phyloP scores from a whole-genome alignment of 257 asterid genomes.

The Thymus quinquecostatus region DNA sequence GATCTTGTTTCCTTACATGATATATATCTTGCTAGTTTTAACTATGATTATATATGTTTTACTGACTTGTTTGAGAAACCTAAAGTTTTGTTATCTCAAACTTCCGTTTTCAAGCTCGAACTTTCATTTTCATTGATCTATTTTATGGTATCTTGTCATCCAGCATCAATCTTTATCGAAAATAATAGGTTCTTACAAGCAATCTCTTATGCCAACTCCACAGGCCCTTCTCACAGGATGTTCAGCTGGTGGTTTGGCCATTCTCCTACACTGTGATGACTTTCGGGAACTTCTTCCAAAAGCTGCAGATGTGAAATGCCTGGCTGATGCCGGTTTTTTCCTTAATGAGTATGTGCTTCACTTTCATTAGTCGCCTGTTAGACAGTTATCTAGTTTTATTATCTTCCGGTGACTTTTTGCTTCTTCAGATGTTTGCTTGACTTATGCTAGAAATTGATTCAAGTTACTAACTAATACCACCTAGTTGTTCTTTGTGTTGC shows the following conservation, averaged over 20 bases:
- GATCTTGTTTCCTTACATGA: neutral
- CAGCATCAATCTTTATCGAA: constrained; percentile 11
- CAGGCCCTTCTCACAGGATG: constrained; percentile 97
- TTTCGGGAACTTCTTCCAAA: constrained; percentile 69
- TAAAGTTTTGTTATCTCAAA: constrained; percentile 17
- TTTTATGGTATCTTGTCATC: neutral
- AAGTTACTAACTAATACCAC: constrained; percentile 15
- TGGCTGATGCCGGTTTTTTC: constrained; percentile 92
- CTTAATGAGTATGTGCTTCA: constrained; percentile 72
- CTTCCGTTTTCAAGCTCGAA: constrained; percentile 18
- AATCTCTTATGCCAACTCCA: constrained; percentile 34
- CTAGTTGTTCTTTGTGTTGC: neutral
- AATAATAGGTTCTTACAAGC: constrained; percentile 30
- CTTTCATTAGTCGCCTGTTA: constrained; percentile 25
- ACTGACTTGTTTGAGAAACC: constrained; percentile 1
- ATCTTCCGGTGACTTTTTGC: neutral
- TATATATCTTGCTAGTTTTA: neutral
- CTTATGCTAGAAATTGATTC: constrained; percentile 7
- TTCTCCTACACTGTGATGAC: constrained; percentile 82
- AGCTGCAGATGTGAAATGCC: constrained; percentile 77
- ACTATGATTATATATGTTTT: neutral
- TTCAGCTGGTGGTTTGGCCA: constrained; percentile 97
- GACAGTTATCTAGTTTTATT: constrained; percentile 11
- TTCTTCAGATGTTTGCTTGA: neutral
- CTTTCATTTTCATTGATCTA: constrained; percentile 20